phyloP scores from a whole-genome alignment of 1,139 yeast species.

The Yamadazyma triangularis region DNA sequence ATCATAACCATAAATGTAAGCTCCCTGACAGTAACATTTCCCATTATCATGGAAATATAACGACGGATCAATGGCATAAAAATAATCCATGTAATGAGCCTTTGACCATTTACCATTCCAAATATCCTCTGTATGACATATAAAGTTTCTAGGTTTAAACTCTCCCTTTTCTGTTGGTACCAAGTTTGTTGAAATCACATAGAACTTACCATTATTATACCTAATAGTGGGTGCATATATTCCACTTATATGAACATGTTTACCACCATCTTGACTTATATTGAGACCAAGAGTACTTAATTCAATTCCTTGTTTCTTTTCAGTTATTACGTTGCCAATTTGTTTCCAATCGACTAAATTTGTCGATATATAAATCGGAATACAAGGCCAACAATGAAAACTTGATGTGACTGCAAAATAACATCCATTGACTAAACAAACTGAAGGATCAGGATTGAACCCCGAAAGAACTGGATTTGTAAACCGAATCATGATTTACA shows the following conservation, averaged over 20 bases:
- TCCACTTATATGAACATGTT: constrained; percentile 3
- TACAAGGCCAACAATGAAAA: constrained; percentile 7
- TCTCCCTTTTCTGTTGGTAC: background rate
- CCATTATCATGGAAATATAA: constrained; percentile 7
- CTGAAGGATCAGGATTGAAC: constrained; percentile 9
- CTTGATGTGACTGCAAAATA: constrained; percentile 7
- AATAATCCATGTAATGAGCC: constrained; percentile 4
- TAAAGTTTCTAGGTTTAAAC: constrained; percentile 5
- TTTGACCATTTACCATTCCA: constrained; percentile 8
- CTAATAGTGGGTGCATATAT: constrained; percentile 8
- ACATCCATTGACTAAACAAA: constrained; percentile 7
- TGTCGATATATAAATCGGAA: constrained; percentile 7
- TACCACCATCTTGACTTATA: constrained; percentile 2
- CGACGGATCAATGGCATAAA: constrained; percentile 9
- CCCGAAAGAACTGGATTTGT: constrained; percentile 7
- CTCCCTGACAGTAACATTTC: constrained; percentile 9
- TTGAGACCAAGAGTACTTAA: constrained; percentile 3
- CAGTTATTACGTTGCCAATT: constrained; percentile 8
- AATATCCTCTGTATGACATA: constrained; percentile 9
- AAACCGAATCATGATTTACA: constrained; percentile 5
- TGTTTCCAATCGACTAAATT: constrained; percentile 9
- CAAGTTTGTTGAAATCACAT: constrained; percentile 6
- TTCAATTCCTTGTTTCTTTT: constrained; percentile 6
- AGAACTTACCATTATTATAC: constrained; percentile 8
- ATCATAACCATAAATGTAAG: constrained; percentile 8